A percentile compares a stretch with the other conserved stretches of the same genome.
phyloP scores from a whole-genome alignment of 305 asterid genomes.

The Fraxinus platypoda region DNA sequence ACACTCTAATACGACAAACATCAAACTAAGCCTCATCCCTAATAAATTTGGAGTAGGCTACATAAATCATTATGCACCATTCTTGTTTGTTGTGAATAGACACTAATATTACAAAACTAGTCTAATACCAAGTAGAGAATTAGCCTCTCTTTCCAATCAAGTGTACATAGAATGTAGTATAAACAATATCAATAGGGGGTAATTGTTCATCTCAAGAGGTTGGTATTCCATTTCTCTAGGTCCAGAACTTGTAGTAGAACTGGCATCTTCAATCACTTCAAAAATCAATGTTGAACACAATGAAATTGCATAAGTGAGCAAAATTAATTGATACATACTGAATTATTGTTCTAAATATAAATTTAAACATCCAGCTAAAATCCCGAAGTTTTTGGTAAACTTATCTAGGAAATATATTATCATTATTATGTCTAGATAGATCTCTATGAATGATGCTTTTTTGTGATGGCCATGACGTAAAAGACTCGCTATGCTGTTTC shows the following conservation, averaged over 20 bases:
- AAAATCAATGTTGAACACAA: not conserved
- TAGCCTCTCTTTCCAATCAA: not conserved
- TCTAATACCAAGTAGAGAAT: not conserved
- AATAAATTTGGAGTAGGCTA: not conserved
- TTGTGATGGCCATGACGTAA: not conserved
- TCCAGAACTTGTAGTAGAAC: not conserved
- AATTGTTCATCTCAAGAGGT: not conserved
- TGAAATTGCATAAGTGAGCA: not conserved
- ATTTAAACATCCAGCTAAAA: not conserved
- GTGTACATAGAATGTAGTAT: not conserved
- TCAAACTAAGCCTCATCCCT: not conserved
- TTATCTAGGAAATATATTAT: not conserved
- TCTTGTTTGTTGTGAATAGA: not conserved
- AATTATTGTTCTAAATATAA: not conserved
- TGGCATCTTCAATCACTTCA: not conserved
- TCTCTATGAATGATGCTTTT: not conserved
- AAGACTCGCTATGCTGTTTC: not conserved
- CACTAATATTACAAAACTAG: not conserved
- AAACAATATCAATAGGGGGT: not conserved
- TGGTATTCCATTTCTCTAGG: not conserved
- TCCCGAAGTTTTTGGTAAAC: not conserved
- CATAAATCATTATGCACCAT: not conserved
- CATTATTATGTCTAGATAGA: not conserved
- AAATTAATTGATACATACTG: not conserved
- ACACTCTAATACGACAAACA: not conserved